Base-by-base conservation (phyloP, 2,329 filamentous ascomycete genomes). In the Pyricularia pennisetigena region DNA sequence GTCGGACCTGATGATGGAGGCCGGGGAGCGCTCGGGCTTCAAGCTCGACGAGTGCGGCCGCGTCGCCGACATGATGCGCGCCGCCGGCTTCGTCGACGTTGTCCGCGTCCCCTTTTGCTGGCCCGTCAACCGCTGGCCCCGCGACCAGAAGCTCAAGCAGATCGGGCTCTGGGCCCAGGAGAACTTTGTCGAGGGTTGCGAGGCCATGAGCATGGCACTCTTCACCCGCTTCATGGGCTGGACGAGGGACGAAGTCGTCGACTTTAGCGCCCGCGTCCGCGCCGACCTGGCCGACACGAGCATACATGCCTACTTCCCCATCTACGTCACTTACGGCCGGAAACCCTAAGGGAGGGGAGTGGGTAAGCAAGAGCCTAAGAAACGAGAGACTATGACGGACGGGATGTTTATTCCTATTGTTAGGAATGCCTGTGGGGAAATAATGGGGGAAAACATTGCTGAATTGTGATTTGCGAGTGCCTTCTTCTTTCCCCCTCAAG, bases 61-160 rank as follows among this genome's bases (percentile, higher is more conserved):
- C 54, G 74, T 74, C 0, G 74, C 72, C 23, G 74, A 76, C 20
- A 67, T 72, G 68, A 73, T 75, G 73, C 59, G 69, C 8, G 75
- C 72, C 1, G 75, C 75, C 5, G 78, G 78, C 2, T 80, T 78
- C 68, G 73, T 74, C 5, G 74, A 79, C 67, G 71, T 79, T 29
- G 68, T 73, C 20, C 74, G 74, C 65, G 68, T 72, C 26, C 72
- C 71, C 20, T 72, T 74, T 69, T 77, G 78, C 71, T 78, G 78
- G 74, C 78, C 78, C n/a, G 74, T 76, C 64, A 78, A 78, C 57
- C 71, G 73, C 6, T 81, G 79, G 79, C 76, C 78, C 32, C 74
- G 74, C 61, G 74, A 78, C 67, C 64, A 68, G 3, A 72, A 74
- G 68, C 72, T 76, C 69, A 80, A 79, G 72, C 73, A 78, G 70